Evolutionary conservation across 2,329 filamentous ascomycete genomes (phyloP), one percentile per base, ranked within the genome.

Genomic region (Lachnellula cervina): DNA sequence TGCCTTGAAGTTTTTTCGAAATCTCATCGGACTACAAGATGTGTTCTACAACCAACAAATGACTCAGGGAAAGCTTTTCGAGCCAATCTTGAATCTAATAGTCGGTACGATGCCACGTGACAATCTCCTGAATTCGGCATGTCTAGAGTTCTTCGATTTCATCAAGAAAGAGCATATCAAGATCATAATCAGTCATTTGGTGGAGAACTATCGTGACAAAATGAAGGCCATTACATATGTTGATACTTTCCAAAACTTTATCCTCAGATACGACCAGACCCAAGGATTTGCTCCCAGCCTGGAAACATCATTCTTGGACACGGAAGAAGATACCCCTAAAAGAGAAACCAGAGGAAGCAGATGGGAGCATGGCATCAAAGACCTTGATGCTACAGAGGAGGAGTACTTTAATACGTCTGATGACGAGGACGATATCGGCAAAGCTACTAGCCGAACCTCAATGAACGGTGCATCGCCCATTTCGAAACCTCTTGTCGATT

Each of bases 321-420:
- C 86, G 16, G 86, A 88, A 55, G 84, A 83, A 1, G 81, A 83
- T 21, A 73, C 76, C 61, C 75, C 65, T 59, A 71, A 59, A 65
- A 60, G 65, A 57, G 70, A 80, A 54, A 84, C 83, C 57, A 80
- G 80, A 34, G 78, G 79, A n/a, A 78, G 75, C 56, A 73, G 83
- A 59, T 87, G 88, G 71, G 82, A 84, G 62, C 57, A 56, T 37
- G 85, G 82, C 17, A 80, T 95, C 69, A 90, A 90, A 67, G 91
- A 96, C 52, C 81, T 92, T 68, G 93, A 97, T 68, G 80, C 86
- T 5, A 84, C 87, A 11, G 90, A 97, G 70, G 93, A 97, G 66
- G 90, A 93, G 44, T 99, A 97, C 71, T 97, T 95, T 80, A 93
- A 96, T 66, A 84, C 82, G 0, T 90, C 89, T 0, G 92, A 97